A percentile compares a stretch with the other conserved stretches of the same genome.
Evolutionary conservation across 306 rosid genomes (phyloP).

Genomic region (Dalbergia cultrata): DNA sequence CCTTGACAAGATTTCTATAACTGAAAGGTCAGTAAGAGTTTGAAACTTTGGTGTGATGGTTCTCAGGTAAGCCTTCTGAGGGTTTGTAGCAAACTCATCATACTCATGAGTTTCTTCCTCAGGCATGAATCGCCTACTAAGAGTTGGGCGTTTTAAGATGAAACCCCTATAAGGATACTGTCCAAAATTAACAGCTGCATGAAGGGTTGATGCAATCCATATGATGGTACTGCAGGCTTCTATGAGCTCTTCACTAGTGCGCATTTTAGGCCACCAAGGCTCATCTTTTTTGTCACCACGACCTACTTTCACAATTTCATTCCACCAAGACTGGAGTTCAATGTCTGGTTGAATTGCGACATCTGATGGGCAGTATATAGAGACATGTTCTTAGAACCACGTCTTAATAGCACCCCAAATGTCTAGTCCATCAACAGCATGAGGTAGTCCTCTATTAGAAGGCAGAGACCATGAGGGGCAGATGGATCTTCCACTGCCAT

Average conservation of each 20-base stretch:
- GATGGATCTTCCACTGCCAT: conserved; percentile 64
- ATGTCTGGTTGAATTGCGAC: conserved; percentile 52
- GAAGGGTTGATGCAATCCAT: conserved; percentile 78
- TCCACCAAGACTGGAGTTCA: conserved; percentile 79
- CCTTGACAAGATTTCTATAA: conserved; percentile 71
- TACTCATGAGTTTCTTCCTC: conserved; percentile 64
- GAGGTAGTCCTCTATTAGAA: conserved; percentile 69
- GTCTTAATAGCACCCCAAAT: conserved; percentile 67
- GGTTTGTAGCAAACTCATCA: conserved; percentile 56
- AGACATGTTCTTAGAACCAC: conserved; percentile 67
- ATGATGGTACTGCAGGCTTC: conserved; percentile 57
- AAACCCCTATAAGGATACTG: conserved; percentile 79
- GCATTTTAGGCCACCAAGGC: conserved; percentile 69
- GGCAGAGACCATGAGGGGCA: conserved; percentile 63
- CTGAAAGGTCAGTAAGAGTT: conserved; percentile 58
- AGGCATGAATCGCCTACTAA: conserved; percentile 69
- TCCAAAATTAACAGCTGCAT: conserved; percentile 77
- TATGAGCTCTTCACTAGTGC: conserved; percentile 53
- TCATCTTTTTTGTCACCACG: conserved; percentile 67
- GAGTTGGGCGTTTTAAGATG: conserved; percentile 71
- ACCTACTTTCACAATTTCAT: conserved; percentile 60
- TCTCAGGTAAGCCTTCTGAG: conserved; percentile 55
- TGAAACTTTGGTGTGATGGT: conserved; percentile 67
- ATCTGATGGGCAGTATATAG: conserved; percentile 59
- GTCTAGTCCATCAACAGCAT: conserved; percentile 66